A percentile compares a stretch with the other conserved stretches of the same genome.
Evolutionary conservation across 805 yeast species (phyloP).

Genomic region (Ogataea paradorogensis): DNA sequence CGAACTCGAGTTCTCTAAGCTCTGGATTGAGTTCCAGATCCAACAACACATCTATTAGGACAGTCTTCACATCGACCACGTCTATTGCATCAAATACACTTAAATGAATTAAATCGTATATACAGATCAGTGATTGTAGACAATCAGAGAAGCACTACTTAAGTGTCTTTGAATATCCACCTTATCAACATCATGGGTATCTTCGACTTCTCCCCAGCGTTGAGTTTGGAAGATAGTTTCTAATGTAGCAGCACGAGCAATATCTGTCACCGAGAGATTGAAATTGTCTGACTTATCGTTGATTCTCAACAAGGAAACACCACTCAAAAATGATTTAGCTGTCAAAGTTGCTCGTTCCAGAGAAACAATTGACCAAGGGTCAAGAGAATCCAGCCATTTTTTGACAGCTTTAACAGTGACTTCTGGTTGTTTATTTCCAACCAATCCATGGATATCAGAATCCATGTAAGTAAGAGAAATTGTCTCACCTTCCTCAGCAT

Average conservation of each 20-base stretch:
- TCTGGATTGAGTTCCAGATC: conserved; percentile 23
- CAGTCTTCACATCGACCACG: conserved; percentile 15
- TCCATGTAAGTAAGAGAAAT: conserved; percentile 61
- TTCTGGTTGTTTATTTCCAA: conserved; percentile 72
- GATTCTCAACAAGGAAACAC: conserved; percentile 61
- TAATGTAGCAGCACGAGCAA: conserved; percentile 73
- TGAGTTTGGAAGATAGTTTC: conserved; percentile 84
- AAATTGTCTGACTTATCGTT: conserved; percentile 25
- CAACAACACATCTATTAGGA: conserved; percentile 12
- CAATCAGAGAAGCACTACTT: conserved; percentile 69
- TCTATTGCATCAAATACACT: conserved; percentile 18
- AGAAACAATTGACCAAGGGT: conserved; percentile 78
- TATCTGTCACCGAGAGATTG: conserved; percentile 56
- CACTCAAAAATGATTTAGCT: conserved; percentile 84
- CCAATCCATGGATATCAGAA: conserved; percentile 74
- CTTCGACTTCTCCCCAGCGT: conserved; percentile 98
- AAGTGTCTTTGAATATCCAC: conserved; percentile 83
- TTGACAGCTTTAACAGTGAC: conserved; percentile 60
- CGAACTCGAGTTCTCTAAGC: conserved; percentile 26
- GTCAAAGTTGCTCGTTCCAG: conserved; percentile 86
- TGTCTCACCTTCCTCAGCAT: conserved; percentile 28
- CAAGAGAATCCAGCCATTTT: conserved; percentile 60
- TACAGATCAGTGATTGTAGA: conserved; percentile 4
- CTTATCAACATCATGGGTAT: conserved; percentile 96
- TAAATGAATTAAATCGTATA: conserved; percentile 3